These are phyloP conservation scores for Suillus lakei DNA, from an alignment of 768 basidiomycete species.

Conservation along the genomic window DNA sequence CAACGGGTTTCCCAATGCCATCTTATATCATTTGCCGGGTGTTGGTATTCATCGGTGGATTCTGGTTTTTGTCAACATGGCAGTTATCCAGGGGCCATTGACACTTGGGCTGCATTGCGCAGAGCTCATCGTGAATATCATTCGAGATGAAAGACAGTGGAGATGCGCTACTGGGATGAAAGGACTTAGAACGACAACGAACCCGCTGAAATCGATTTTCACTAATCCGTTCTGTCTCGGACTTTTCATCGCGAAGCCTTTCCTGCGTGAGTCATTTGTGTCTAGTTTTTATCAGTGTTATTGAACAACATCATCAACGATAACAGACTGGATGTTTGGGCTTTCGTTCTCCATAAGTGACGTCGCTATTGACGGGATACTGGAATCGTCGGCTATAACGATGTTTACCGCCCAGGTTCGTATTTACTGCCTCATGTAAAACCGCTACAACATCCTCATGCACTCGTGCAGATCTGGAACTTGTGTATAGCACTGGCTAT, in stretches of 20 bases:
- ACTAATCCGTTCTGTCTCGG: constrained; percentile 19
- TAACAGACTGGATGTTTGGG: constrained; percentile 37
- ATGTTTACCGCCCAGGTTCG: constrained; percentile 34
- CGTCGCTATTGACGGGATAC: background rate
- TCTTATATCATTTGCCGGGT: constrained; percentile 25
- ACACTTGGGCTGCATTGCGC: constrained; percentile 32
- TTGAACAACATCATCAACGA: background rate
- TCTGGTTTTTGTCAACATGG: constrained; percentile 28
- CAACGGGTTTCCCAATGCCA: constrained; percentile 17
- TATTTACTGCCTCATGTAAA: background rate
- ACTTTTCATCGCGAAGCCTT: constrained; percentile 25
- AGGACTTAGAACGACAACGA: constrained; percentile 18
- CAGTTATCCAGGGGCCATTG: constrained; percentile 30
- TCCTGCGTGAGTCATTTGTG: constrained; percentile 27
- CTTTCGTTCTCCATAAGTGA: constrained; percentile 20
- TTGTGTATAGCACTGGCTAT: constrained; percentile 24
- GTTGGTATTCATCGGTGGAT: constrained; percentile 27
- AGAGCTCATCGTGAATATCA: constrained; percentile 32
- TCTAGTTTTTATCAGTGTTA: background rate
- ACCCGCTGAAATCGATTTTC: constrained; percentile 28
- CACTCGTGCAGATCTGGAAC: constrained; percentile 29
- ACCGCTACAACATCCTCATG: background rate
- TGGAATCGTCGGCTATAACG: rapidly evolving
- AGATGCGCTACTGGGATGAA: constrained; percentile 22
- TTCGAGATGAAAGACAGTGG: constrained; percentile 33